phyloP scores from a whole-genome alignment of 2,329 filamentous ascomycete genomes.

The Rhynchosporium secalis region DNA sequence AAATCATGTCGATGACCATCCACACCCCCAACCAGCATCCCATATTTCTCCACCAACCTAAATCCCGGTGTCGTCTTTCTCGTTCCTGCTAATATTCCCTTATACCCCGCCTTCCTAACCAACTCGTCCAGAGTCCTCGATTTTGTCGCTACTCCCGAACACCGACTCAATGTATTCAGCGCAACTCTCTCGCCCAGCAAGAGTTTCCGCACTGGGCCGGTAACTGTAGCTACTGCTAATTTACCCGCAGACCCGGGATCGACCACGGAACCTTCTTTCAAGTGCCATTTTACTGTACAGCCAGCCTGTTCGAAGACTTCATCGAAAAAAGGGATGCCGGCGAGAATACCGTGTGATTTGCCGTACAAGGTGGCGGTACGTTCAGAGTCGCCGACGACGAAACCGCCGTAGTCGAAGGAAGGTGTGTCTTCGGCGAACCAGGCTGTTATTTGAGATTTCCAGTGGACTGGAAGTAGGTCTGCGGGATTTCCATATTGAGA shows the following conservation, averaged over 20 bases:
- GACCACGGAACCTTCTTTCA: constrained; percentile 71
- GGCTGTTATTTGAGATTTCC: constrained; percentile 74
- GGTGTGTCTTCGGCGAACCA: constrained; percentile 98
- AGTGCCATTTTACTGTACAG: constrained; percentile 89
- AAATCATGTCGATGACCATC: constrained; percentile 92
- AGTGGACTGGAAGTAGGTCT: constrained; percentile 80
- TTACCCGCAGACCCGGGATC: constrained; percentile 54
- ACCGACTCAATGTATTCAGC: constrained; percentile 85
- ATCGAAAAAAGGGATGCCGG: constrained; percentile 91
- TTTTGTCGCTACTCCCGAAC: constrained; percentile 84
- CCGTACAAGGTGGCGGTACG: constrained; percentile 67
- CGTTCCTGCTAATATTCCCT: constrained; percentile 85
- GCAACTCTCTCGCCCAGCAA: constrained; percentile 93
- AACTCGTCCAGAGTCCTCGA: constrained; percentile 55
- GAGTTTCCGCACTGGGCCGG: constrained; percentile 72
- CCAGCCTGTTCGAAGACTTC: constrained; percentile 89
- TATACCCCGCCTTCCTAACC: constrained; percentile 69
- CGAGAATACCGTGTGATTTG: constrained; percentile 77
- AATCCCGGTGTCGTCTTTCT: constrained; percentile 97
- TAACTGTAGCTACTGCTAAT: constrained; percentile 74
- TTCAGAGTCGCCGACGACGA: constrained; percentile 77
- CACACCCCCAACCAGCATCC: constrained; percentile 90
- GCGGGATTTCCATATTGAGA: constrained; percentile 55
- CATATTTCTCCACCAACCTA: constrained; percentile 94
- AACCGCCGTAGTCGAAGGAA: constrained; percentile 95